Percentiles rank a stretch among this genome's conserved stretches.
Conservation (phyloP, 1,284 basidiomycete genomes). For the Sphagnurus paluster region DNA sequence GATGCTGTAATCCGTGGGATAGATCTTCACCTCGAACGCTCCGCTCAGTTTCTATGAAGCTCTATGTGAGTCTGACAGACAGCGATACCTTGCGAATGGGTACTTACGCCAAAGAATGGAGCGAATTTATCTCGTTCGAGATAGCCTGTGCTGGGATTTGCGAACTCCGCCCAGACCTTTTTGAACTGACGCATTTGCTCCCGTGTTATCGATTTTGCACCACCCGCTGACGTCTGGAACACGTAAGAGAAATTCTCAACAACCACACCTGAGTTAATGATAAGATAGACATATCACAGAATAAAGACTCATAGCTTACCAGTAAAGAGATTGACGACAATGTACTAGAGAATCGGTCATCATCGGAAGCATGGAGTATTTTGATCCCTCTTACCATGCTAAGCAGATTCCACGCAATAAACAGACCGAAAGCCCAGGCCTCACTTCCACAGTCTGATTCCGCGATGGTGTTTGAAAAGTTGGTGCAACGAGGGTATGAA, state of each 20-base stretch:
- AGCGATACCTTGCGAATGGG: background rate
- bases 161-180: conserved; percentile 88
- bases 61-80: background rate
- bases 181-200: conserved; percentile 94
- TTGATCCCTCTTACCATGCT: conserved; percentile 74
- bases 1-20: conserved; percentile 69
- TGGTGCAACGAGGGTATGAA: conserved; percentile 84
- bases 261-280: conserved; percentile 75
- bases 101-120: conserved; percentile 79
- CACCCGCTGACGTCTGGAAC: conserved; percentile 82
- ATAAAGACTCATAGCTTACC: conserved; percentile 40
- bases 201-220: conserved; percentile 82
- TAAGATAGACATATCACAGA: background rate
- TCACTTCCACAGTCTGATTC: conserved; percentile 90
- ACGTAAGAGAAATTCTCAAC: conserved; percentile 98
- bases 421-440: conserved; percentile 84
- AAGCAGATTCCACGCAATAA: conserved; percentile 95
- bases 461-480: conserved; percentile 42
- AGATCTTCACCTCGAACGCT: conserved; percentile 84
- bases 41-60: conserved; percentile 66
- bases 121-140: conserved; percentile 74
- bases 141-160: conserved; percentile 78
- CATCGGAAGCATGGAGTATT: background rate
- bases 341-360: conserved; percentile 57
- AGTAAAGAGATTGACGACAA: conserved; percentile 95